A percentile compares a stretch with the other conserved stretches of the same genome.
Evolutionary conservation across 129 eudicot genomes (phyloP).

Genomic region (Glebionis coronaria): DNA sequence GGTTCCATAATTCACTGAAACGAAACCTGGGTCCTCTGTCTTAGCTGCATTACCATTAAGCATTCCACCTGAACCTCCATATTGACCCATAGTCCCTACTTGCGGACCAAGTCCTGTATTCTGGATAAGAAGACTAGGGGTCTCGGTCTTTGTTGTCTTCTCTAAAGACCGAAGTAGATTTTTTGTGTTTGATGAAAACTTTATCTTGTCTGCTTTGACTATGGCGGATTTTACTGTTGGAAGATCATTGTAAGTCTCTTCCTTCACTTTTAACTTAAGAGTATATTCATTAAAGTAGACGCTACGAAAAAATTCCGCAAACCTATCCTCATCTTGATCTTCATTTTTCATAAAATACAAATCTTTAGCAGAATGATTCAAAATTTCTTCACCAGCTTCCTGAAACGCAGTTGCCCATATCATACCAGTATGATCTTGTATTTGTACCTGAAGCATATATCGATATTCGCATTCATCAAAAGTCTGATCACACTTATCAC

Average conservation of each 20-base stretch:
- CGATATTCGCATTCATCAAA: conserved; percentile 80
- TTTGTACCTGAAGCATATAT: conserved; percentile 72
- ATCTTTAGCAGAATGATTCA: conserved; percentile 74
- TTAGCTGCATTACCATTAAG: too few relatives aligned
- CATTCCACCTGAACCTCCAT: too few relatives aligned
- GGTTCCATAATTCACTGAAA: neutral
- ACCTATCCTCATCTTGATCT: conserved; percentile 64
- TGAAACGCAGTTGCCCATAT: conserved; percentile 79
- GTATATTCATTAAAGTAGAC: conserved; percentile 39
- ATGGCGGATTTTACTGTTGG: conserved; percentile 68
- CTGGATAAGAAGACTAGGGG: conserved; percentile 25
- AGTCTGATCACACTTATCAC: conserved; percentile 73
- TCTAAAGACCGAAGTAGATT: conserved; percentile 33
- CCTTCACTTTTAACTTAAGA: conserved; percentile 84
- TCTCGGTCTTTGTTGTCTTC: conserved; percentile 33
- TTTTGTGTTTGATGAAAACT: conserved; percentile 46
- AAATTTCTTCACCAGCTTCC: conserved; percentile 70
- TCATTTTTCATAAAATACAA: conserved; percentile 56
- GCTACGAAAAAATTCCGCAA: conserved; percentile 43
- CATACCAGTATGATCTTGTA: conserved; percentile 82
- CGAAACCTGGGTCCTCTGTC: too few relatives aligned
- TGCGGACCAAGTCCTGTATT: conserved; percentile 11
- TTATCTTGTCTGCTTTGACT: conserved; percentile 57
- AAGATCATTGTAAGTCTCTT: conserved; percentile 67
- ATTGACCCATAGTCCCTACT: conserved; percentile 25